Base-by-base conservation (phyloP, 1,284 basidiomycete species). In the Pascua sp. region DNA sequence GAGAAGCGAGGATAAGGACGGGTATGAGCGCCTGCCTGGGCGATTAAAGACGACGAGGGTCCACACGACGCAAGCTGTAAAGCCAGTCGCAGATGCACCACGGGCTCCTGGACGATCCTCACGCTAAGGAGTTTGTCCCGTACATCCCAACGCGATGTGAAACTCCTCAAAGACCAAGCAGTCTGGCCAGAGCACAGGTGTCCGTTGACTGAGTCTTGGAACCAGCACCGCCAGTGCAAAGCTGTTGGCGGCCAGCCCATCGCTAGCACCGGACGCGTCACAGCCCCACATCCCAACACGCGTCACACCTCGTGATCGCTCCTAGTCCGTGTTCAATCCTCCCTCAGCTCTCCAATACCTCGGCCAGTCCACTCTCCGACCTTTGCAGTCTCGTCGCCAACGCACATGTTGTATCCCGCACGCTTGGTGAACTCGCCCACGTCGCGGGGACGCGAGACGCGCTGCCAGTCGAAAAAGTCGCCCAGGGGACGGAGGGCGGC, bases 381-480 rank as follows among this genome's bases (percentile, higher is more conserved):
- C 48, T 13, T 41, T 38, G 1, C 32, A 15, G 24, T 32, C 24
- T 32, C 24, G 4, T 32, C 3, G 24, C 17, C 40, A 11, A 62
- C 75, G 53, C 45, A 73, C 70, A 70, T 59, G 59, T 72, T 72
- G 63, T 71, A 72, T 17, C 65, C 61, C 13, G 70, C 72, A 32
- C 70, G 57, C 61, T 71, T 66, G 60, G 69, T 79, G 48, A 78
- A 80, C 65, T 82, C 81, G 67, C 80, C 80, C 84, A 85, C 61
- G 85, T 94, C 79, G 48, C 71, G 70, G 10, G 80, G 80, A 65
- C 88, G 80, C 32, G 91, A 93, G 60, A 98, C 79, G 49, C 92
- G 86, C 68, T 93, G 87, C 68, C 85, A 82, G 80, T 98, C 93
- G 72, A 98, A 95, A 66, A 78, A 79, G 67, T 95, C 91, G 55